phyloP scores from a whole-genome alignment of 352 stramenopile species.

The Pythium dissimile region DNA sequence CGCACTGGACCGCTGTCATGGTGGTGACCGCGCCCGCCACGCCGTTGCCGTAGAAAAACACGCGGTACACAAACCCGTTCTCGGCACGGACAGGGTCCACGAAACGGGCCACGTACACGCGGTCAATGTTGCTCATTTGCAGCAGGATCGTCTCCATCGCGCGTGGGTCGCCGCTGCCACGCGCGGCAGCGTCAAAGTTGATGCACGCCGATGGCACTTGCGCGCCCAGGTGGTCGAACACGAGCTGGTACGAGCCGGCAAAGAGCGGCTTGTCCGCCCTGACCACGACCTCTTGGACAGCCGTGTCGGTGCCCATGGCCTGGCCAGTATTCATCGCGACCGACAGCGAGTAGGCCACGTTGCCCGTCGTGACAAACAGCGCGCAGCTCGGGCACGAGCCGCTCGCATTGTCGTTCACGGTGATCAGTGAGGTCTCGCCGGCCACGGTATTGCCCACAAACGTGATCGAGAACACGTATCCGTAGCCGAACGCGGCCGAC shows the following conservation, averaged over 20 bases:
- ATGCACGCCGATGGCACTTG: slow-evolving; percentile 44
- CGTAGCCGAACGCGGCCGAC: slow-evolving; percentile 48
- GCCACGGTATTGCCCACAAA: slow-evolving; percentile 73
- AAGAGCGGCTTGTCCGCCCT: slow-evolving; percentile 42
- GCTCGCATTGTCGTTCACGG: slow-evolving; percentile 21
- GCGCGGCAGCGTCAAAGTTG: slow-evolving; percentile 49
- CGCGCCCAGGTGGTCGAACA: slow-evolving; percentile 40
- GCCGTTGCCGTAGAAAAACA: slow-evolving; percentile 80
- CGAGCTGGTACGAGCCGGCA: slow-evolving; percentile 53
- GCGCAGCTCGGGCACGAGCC: slow-evolving; percentile 13
- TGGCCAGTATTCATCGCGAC: slow-evolving; percentile 37
- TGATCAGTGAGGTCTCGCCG: slow-evolving; percentile 47
- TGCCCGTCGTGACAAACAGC: slow-evolving; percentile 40
- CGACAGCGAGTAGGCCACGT: slow-evolving; percentile 25
- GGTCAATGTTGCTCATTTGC: slow-evolving; percentile 69
- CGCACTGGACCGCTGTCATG: slow-evolving; percentile 31
- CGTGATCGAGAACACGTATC: slow-evolving; percentile 69
- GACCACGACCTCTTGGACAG: slow-evolving; percentile 66
- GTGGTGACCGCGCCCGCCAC: slow-evolving; percentile 33
- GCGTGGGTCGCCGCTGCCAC: slow-evolving; percentile 27
- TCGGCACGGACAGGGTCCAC: slow-evolving; percentile 26
- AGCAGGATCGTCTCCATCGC: slow-evolving; percentile 52
- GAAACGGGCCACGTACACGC: slow-evolving; percentile 60
- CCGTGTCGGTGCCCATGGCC: slow-evolving; percentile 72
- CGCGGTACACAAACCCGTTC: slow-evolving; percentile 63